These are phyloP conservation scores for Alternaria angustiovoidea DNA, from an alignment of 2,329 filamentous ascomycete species.

Conservation along the genomic window DNA sequence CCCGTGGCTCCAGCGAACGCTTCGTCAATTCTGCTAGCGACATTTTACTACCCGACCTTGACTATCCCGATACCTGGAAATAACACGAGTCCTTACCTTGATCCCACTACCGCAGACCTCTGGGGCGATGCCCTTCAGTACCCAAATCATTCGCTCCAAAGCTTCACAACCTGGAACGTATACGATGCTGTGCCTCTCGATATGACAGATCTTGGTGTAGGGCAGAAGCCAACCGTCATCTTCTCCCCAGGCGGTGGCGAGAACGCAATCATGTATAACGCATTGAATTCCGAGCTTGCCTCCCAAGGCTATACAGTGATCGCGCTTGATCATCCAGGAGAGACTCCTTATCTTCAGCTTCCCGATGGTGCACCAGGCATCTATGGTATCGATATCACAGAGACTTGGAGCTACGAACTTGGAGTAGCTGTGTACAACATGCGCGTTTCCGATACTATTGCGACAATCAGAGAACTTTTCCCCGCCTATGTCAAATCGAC, in stretches of 20 bases:
- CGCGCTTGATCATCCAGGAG: conserved; percentile 25
- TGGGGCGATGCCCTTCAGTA: conserved; percentile 11
- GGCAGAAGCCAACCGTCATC: conserved; percentile 19
- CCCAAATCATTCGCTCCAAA: conserved; percentile 5
- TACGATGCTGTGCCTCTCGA: conserved; percentile 13
- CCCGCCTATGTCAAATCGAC: conserved; percentile 7
- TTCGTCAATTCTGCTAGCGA: conserved; percentile 23
- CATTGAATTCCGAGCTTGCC: conserved; percentile 17
- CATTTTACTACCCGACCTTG: conserved; percentile 36
- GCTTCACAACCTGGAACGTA: conserved; percentile 16
- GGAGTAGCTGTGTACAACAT: conserved; percentile 4
- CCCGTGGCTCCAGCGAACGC: conserved; percentile 21
- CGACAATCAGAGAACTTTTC: conserved; percentile 4
- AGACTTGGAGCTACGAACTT: not conserved
- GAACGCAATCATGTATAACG: conserved; percentile 11
- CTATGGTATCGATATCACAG: conserved; percentile 11
- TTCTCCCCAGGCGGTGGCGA: conserved; percentile 22
- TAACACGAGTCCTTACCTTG: conserved; percentile 30
- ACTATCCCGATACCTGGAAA: conserved; percentile 10
- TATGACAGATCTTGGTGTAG: not conserved
- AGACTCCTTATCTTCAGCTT: conserved; percentile 20
- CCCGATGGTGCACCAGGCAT: conserved; percentile 12
- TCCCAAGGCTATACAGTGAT: conserved; percentile 22
- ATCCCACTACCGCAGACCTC: conserved; percentile 29
- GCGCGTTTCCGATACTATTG: conserved; percentile 6